These are phyloP conservation scores for Eucalyptus curtisii DNA, from an alignment of 345 rosid genomes.

Conservation along the genomic window DNA sequence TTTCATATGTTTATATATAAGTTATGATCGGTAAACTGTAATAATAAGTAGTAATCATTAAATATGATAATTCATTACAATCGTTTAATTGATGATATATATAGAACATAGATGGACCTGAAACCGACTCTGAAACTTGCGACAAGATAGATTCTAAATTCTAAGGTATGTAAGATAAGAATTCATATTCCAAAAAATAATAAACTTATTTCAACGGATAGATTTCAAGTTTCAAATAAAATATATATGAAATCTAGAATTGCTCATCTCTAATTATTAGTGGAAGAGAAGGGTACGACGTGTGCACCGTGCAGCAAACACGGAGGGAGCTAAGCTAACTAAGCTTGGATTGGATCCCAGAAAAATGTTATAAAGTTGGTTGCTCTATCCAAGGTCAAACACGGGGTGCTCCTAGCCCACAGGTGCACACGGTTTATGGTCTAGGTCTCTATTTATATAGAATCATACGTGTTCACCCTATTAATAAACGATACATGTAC, in stretches of 20 bases:
- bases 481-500: not conserved
- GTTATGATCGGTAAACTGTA: too few species aligned
- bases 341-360: not conserved
- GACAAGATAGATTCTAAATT: accelerated
- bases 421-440: not conserved
- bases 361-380: not conserved
- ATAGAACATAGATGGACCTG: accelerated
- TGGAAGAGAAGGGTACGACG: not conserved
- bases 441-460: not conserved
- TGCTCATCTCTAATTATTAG: accelerated
- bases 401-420: not conserved
- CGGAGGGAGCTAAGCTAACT: not conserved
- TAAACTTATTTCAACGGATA: too few species aligned
- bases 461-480: not conserved
- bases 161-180: accelerated
- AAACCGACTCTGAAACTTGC: accelerated
- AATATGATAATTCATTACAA: too few species aligned
- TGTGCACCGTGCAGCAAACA: not conserved
- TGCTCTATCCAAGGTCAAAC: not conserved
- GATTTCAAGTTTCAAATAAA: too few species aligned
- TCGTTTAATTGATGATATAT: too few species aligned
- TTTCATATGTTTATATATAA: too few species aligned
- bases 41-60: accelerated
- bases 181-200: too few species aligned
- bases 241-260: not conserved